phyloP scores from a whole-genome alignment of 768 basidiomycete species.

The Hirschioporus abietinus region DNA sequence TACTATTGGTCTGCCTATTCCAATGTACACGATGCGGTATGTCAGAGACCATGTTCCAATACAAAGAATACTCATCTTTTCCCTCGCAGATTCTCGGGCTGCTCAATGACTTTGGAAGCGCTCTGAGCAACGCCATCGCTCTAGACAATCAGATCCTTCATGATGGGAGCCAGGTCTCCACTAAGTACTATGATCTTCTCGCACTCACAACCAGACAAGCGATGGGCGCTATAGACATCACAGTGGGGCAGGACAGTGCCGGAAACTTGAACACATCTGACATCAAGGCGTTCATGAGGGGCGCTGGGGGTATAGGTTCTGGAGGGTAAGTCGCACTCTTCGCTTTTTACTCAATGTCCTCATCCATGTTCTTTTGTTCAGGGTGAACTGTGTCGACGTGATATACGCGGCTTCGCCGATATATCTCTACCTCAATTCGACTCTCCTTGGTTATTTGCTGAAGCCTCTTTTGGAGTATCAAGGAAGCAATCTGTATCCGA shows the following conservation, averaged over 20 bases:
- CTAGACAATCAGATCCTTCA: slow-evolving; percentile 44
- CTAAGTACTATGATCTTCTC: slow-evolving; percentile 44
- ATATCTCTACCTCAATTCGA: slow-evolving; percentile 26
- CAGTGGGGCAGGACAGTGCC: slow-evolving; percentile 39
- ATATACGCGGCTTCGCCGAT: slow-evolving; percentile 26
- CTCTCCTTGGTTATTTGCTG: slow-evolving; percentile 21
- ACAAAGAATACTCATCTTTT: neutral
- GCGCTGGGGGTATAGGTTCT: slow-evolving; percentile 53
- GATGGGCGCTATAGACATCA: slow-evolving; percentile 49
- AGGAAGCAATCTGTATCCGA: slow-evolving; percentile 13
- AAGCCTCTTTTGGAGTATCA: slow-evolving; percentile 24
- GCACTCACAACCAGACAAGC: slow-evolving; percentile 53
- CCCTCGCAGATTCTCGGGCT: slow-evolving; percentile 35
- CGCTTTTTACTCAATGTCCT: slow-evolving; percentile 6
- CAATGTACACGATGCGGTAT: slow-evolving; percentile 29
- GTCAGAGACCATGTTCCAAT: slow-evolving; percentile 7
- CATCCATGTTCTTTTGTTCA: slow-evolving; percentile 8
- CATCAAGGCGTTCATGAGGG: slow-evolving; percentile 52
- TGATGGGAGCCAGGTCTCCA: slow-evolving; percentile 43
- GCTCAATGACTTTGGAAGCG: slow-evolving; percentile 37
- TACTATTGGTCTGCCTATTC: slow-evolving; percentile 43
- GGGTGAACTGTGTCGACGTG: slow-evolving; percentile 28
- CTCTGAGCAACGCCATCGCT: slow-evolving; percentile 36
- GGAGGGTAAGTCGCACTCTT: slow-evolving; percentile 34
- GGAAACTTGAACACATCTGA: slow-evolving; percentile 48